Evolutionary conservation across 257 asterid genomes (phyloP), one percentile per base, ranked within the genome.

Genomic region (Hygrophila difformis): DNA sequence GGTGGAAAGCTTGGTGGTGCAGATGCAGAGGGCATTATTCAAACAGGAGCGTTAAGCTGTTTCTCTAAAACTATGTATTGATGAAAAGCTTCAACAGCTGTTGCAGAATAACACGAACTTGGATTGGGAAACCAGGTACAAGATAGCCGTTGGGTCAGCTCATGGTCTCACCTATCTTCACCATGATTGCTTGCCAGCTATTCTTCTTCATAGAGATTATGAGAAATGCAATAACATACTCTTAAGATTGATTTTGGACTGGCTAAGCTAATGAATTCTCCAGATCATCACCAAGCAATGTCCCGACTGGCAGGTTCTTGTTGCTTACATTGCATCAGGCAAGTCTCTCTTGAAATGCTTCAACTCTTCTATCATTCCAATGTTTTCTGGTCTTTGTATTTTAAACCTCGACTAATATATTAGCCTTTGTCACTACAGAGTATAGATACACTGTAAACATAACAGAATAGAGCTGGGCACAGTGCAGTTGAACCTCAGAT

Each of bases 281-380:
- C 94, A n/a, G 81, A 71, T 47, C 81, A 84, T 57, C 97, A 84
- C 5, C 94, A 84, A n/a, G 93, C 95, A 0, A 77, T 88, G 77
- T 81, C 95, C 10, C 62, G 84, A 65, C 74, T 88, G 1, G 97
- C 95, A 3, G 97, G 97, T 2, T 88, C 97, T 1, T 81, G 81
- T n/a, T 23, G 97, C 94, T n/a, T 84, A 88, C 18, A 88, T 88
- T 10, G 97, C 95, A 6, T 95, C 97, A 77, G 95, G 97, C 81
- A 78, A 67, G 82, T 60, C 4, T 56, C 29, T 41, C 5, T 47
- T 47, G 2, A 13, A 33, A 29, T 21, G 45, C 39, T 11, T 29
- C 5, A n/a, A 7, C 24, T 3, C 15, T 4, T 18, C 28, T 12
- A 33, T 49, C 29, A 3, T 12, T 15, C 15, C 35, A 3, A 18